Evolutionary conservation across 2,329 filamentous ascomycete species (phyloP).

Genomic region (Ramularia collo-cygni): DNA sequence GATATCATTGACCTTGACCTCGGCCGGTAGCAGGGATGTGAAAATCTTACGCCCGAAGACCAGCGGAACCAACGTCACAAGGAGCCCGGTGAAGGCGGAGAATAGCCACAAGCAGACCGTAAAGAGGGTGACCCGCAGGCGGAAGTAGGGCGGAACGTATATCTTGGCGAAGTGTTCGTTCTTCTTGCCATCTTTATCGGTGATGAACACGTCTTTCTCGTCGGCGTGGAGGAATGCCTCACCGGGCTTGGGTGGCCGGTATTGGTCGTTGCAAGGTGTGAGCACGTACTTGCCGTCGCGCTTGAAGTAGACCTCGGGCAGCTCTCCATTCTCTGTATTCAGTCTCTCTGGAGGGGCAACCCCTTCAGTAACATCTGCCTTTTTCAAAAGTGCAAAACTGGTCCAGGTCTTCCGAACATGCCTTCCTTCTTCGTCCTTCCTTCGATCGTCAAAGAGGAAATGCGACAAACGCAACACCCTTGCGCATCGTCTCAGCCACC

Average conservation of each 20-base stretch:
- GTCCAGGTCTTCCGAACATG: constrained; percentile 25
- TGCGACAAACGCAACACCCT: constrained; percentile 72
- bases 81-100: constrained; percentile 78
- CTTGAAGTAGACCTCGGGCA: constrained; percentile 46
- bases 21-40: constrained; percentile 60
- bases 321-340: neutral
- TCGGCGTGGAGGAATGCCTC: constrained; percentile 73
- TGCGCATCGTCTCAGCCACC: constrained; percentile 92
- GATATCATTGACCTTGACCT: constrained; percentile 81
- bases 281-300: constrained; percentile 77
- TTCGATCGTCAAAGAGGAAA: constrained; percentile 84
- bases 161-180: constrained; percentile 46
- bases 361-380: constrained; percentile 6
- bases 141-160: constrained; percentile 80
- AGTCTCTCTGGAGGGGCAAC: constrained; percentile 12
- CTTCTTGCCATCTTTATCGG: constrained; percentile 27
- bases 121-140: constrained; percentile 71
- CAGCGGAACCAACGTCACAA: constrained; percentile 78
- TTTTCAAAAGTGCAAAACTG: constrained; percentile 16
- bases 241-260: constrained; percentile 81
- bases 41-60: constrained; percentile 77
- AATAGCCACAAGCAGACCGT: constrained; percentile 90
- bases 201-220: constrained; percentile 45
- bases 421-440: constrained; percentile 72
- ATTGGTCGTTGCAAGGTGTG: constrained; percentile 89